phyloP scores from a whole-genome alignment of 2,329 filamentous ascomycete genomes.

The Curvularia verruculosa region DNA sequence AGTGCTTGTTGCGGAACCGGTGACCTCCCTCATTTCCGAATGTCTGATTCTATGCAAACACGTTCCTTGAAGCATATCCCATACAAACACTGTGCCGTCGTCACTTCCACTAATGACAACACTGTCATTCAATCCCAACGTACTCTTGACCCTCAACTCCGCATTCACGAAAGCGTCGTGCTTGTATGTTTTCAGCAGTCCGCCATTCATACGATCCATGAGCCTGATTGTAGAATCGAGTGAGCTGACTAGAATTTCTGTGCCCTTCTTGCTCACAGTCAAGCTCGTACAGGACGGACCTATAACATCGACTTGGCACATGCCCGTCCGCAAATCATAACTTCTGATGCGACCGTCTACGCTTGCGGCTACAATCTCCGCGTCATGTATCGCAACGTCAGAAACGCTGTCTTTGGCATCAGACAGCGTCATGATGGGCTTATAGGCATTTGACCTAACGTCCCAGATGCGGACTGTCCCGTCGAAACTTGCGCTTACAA shows the following conservation, averaged over 20 bases:
- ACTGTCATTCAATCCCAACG: constrained; percentile 76
- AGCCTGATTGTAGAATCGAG: constrained; percentile 79
- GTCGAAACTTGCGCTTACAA: constrained; percentile 77
- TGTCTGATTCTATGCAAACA: constrained; percentile 66
- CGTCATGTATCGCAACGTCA: constrained; percentile 50
- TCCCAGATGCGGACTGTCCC: constrained; percentile 74
- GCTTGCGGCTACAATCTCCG: constrained; percentile 72
- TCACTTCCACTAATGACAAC: constrained; percentile 85
- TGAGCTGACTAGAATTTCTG: constrained; percentile 73
- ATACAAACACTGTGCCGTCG: constrained; percentile 73
- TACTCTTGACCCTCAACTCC: constrained; percentile 74
- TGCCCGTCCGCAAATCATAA: constrained; percentile 83
- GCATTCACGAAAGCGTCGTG: constrained; percentile 66
- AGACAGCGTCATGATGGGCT: constrained; percentile 72
- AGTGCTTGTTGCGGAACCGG: constrained; percentile 39
- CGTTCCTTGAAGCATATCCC: constrained; percentile 81
- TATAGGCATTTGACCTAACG: constrained; percentile 48
- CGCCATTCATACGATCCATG: constrained; percentile 78
- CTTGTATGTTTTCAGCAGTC: constrained; percentile 73
- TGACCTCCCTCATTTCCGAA: constrained; percentile 39
- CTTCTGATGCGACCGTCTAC: constrained; percentile 82
- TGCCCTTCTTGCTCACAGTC: constrained; percentile 71
- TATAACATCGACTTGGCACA: constrained; percentile 53
- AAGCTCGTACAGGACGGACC: constrained; percentile 75
- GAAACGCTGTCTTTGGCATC: constrained; percentile 75